Percentiles rank a stretch among this genome's conserved stretches.
phyloP scores from a whole-genome alignment of 768 basidiomycete genomes.

The Leucosporidium yakuticum region DNA sequence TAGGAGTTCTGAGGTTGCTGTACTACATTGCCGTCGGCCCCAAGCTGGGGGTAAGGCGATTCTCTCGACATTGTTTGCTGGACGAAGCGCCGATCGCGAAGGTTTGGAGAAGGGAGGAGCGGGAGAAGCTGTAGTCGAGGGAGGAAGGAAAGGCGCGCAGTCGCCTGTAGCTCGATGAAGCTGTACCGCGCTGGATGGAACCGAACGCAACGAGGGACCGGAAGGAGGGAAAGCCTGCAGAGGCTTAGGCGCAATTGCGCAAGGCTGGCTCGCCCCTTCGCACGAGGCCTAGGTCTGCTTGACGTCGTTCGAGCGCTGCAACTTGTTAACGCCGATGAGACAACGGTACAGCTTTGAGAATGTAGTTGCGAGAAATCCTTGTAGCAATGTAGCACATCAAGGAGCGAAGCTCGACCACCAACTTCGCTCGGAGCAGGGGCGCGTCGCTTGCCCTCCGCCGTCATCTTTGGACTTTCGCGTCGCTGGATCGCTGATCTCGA shows the following conservation, averaged over 20 bases:
- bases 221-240: slow-evolving; percentile 4
- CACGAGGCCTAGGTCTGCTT: no score
- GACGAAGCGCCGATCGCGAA: background rate
- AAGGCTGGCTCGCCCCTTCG: background rate
- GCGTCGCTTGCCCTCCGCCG: no score
- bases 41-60: slow-evolving; percentile 9
- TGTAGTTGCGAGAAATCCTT: no score
- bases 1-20: background rate
- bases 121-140: background rate
- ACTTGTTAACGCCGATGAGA: no score
- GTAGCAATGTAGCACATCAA: no score
- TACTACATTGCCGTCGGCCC: background rate
- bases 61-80: slow-evolving; percentile 6
- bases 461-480: no score
- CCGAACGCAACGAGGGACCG: background rate
- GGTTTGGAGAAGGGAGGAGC: background rate
- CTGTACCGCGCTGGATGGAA: background rate
- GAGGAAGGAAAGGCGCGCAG: background rate
- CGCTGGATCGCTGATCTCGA: background rate
- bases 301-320: no score
- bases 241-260: no score
- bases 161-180: background rate
- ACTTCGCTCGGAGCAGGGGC: no score
- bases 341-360: no score
- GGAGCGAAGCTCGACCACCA: no score